Evolutionary conservation across 768 basidiomycete species (phyloP).

Genomic region (Heimioporus sp.): DNA sequence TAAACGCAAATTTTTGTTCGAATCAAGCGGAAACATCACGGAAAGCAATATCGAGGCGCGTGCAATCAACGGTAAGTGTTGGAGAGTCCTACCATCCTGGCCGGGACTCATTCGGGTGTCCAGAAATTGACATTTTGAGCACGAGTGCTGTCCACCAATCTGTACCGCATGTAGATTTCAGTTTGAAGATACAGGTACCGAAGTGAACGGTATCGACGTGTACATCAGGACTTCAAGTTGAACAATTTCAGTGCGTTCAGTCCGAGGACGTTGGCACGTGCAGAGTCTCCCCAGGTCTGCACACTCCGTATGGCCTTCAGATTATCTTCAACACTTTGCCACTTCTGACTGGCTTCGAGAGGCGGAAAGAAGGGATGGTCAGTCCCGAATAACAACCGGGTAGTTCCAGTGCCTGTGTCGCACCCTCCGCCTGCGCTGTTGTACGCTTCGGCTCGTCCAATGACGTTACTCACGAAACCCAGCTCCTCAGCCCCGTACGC

Average conservation of each 20-base stretch:
- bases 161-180: conserved; percentile 93
- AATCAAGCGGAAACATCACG: conserved; percentile 94
- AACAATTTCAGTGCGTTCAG: conserved; percentile 75
- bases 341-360: conserved; percentile 60
- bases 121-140: conserved; percentile 94
- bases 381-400: conserved; percentile 75
- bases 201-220: conserved; percentile 26
- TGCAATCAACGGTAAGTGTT: conserved; percentile 71
- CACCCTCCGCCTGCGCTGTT: conserved; percentile 31
- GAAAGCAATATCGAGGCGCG: conserved; percentile 79
- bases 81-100: neutral
- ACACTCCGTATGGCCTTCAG: conserved; percentile 65
- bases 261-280: conserved; percentile 63
- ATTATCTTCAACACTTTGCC: conserved; percentile 86
- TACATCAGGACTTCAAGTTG: conserved; percentile 37
- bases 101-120: conserved; percentile 2
- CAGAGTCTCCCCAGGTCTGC: conserved; percentile 44
- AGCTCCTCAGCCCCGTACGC: conserved; percentile 86
- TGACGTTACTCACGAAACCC: conserved; percentile 68
- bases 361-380: conserved; percentile 94
- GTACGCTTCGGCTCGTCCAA: conserved; percentile 59
- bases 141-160: conserved; percentile 90
- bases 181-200: conserved; percentile 87
- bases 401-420: conserved; percentile 45
- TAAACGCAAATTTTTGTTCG: conserved; percentile 82